Evolutionary conservation across 108 stramenopile genomes (phyloP).

Genomic region (Nannochloropsis gaditana): DNA sequence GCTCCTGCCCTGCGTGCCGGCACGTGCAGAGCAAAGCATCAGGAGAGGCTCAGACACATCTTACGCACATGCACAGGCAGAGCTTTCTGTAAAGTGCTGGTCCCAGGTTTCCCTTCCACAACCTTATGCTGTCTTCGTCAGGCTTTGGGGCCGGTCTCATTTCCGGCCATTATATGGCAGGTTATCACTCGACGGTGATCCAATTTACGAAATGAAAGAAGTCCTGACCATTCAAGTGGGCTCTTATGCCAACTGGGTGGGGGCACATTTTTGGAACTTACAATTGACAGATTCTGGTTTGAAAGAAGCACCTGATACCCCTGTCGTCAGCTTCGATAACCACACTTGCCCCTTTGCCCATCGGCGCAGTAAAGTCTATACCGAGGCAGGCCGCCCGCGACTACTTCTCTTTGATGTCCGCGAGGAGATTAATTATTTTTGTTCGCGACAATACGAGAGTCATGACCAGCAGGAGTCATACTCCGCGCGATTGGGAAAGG

Average conservation of each 20-base stretch:
- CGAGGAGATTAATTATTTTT: neutral
- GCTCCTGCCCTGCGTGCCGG: no score
- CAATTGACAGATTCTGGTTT: slow-evolving; percentile 6
- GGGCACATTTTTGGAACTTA: slow-evolving; percentile 46
- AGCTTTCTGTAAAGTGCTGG: no score
- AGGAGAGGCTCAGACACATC: no score
- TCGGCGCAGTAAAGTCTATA: neutral
- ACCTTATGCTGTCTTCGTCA: no score
- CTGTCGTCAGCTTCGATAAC: neutral
- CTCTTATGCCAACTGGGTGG: slow-evolving; percentile 42
- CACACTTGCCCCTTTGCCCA: neutral
- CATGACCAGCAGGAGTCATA: neutral
- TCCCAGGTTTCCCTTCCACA: no score
- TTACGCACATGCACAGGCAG: no score
- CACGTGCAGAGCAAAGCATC: no score
- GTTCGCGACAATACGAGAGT: neutral
- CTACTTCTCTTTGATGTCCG: neutral
- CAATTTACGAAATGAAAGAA: neutral
- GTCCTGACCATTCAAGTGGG: slow-evolving; percentile 27
- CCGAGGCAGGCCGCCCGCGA: slow-evolving; percentile 2
- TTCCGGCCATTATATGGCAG: no score
- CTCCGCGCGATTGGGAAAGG: neutral
- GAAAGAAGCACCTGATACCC: no score
- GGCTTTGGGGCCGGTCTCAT: no score
- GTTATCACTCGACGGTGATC: no score